phyloP scores from a whole-genome alignment of 805 yeast genomes.

The Candida takata region DNA sequence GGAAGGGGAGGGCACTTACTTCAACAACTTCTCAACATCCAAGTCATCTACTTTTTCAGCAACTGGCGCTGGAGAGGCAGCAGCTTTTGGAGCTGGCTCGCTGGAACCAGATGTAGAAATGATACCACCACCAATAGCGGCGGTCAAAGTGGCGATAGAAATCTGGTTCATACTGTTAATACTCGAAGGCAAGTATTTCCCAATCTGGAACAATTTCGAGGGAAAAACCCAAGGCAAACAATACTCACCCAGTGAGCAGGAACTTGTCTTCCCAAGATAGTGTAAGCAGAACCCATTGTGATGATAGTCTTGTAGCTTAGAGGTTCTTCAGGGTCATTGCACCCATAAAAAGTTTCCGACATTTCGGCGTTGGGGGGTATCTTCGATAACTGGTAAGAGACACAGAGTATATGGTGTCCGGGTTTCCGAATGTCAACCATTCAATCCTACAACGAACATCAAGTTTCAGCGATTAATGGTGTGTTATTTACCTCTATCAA shows the following conservation, averaged over 20 bases:
- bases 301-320: no score
- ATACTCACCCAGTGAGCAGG: slow-evolving; percentile 24
- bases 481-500: no score
- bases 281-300: slow-evolving; percentile 24
- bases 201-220: neutral
- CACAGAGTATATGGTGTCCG: no score
- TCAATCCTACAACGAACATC: no score
- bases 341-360: no score
- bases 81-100: slow-evolving; percentile 15
- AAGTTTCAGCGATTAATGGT: no score
- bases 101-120: slow-evolving; percentile 18
- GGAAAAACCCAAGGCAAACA: neutral
- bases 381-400: no score
- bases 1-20: slow-evolving; percentile 7
- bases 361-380: no score
- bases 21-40: slow-evolving; percentile 28
- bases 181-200: no score
- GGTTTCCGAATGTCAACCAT: no score
- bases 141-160: slow-evolving; percentile 25
- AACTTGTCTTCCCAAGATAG: slow-evolving; percentile 23
- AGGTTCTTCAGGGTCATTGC: no score
- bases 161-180: no score
- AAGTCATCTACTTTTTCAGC: slow-evolving; percentile 23
- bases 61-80: slow-evolving; percentile 21
- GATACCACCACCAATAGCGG: slow-evolving; percentile 27